Evolutionary conservation across 306 rosid genomes (phyloP).

Genomic region (Senna tora): DNA sequence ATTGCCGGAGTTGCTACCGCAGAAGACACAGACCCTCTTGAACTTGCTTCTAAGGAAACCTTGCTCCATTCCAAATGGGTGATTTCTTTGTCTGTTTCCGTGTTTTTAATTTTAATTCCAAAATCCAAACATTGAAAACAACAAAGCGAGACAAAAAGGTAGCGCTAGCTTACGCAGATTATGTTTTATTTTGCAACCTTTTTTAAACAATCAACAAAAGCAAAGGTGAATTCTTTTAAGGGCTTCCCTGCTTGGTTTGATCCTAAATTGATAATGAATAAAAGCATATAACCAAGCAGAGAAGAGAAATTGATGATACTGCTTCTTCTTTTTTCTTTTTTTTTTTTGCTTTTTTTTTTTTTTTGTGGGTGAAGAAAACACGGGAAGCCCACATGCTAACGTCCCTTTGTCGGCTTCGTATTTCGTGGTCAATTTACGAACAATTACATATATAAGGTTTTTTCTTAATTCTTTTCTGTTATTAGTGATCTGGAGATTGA

Average conservation of each 20-base stretch:
- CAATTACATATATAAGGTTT: background rate
- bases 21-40: conserved; percentile 81
- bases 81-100: conserved; percentile 23
- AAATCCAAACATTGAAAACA: conserved; percentile 40
- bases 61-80: conserved; percentile 70
- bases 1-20: conserved; percentile 93
- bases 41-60: conserved; percentile 63
- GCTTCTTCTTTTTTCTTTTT: conserved; percentile 12
- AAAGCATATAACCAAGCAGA: conserved; percentile 28
- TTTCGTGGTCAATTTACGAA: background rate
- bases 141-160: conserved; percentile 28
- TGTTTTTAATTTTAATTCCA: conserved; percentile 38
- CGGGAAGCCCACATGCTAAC: conserved; percentile 59
- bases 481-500: background rate
- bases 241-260: conserved; percentile 41
- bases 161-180: conserved; percentile 36
- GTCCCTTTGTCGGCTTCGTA: conserved; percentile 53
- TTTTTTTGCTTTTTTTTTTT: no score
- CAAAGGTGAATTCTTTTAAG: conserved; percentile 34
- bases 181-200: conserved; percentile 29
- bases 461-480: background rate
- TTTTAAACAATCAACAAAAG: conserved; percentile 40
- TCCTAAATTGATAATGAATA: conserved; percentile 38
- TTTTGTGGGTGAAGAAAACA: conserved; percentile 31
- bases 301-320: conserved; percentile 39